Conservation (phyloP, 1,284 basidiomycete genomes). For the Athelia sp. region DNA sequence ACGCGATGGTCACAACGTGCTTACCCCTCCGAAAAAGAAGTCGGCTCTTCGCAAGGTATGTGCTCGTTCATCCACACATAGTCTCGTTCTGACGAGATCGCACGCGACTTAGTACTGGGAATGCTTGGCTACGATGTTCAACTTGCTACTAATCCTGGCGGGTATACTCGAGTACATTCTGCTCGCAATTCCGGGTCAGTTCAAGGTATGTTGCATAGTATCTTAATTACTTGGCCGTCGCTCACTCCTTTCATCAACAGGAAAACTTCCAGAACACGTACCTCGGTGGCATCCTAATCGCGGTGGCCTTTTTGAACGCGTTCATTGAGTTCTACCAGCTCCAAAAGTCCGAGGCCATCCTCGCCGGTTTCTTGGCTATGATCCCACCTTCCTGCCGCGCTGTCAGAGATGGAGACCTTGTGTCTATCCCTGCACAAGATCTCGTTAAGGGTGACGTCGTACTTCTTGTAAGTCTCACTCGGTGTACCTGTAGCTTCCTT, state of each 20-base stretch:
- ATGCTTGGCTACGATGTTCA: constrained; percentile 62
- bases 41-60: constrained; percentile 58
- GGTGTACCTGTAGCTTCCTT: neutral
- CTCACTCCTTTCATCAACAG: constrained; percentile 23
- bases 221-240: neutral
- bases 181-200: too few relatives aligned
- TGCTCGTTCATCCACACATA: neutral
- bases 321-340: constrained; percentile 69
- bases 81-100: constrained; percentile 1
- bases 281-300: constrained; percentile 63
- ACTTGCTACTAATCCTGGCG: constrained; percentile 59
- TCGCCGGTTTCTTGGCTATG: constrained; percentile 68
- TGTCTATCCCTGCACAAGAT: constrained; percentile 53
- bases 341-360: constrained; percentile 66
- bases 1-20: constrained; percentile 52
- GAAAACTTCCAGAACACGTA: constrained; percentile 63
- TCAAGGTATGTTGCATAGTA: constrained; percentile 32
- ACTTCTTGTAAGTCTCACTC: constrained; percentile 40
- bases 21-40: constrained; percentile 67
- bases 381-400: constrained; percentile 65
- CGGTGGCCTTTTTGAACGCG: constrained; percentile 66
- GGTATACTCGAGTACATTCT: constrained; percentile 62
- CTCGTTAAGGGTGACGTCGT: constrained; percentile 70
- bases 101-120: constrained; percentile 46
- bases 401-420: constrained; percentile 54